Conservation (phyloP, 1,284 basidiomycete species). For the Cutaneotrichosporon dermatis region DNA sequence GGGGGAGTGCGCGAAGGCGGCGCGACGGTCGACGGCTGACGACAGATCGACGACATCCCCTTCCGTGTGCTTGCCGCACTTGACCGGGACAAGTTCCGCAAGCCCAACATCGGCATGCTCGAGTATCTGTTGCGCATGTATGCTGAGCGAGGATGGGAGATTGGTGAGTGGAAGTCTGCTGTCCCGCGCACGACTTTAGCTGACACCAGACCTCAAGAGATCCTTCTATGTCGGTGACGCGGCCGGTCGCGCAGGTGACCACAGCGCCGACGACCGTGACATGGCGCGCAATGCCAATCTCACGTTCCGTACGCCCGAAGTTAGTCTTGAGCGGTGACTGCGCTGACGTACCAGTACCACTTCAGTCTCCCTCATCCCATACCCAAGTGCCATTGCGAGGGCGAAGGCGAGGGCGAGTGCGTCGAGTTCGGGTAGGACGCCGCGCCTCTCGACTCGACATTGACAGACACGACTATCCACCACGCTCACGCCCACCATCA, state of each 20-base stretch:
- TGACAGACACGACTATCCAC: too few relatives aligned
- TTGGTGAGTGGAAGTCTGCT: slow-evolving; percentile 55
- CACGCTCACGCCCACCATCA: too few relatives aligned
- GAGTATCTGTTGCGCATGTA: slow-evolving; percentile 64
- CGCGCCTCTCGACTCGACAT: too few relatives aligned
- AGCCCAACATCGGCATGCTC: slow-evolving; percentile 88
- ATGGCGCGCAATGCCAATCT: slow-evolving; percentile 73
- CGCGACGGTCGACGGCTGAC: neutral
- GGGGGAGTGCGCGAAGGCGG: too few relatives aligned
- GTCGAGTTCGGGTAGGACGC: too few relatives aligned
- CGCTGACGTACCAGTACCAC: neutral
- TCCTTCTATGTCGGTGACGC: slow-evolving; percentile 88
- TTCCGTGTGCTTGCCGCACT: slow-evolving; percentile 72
- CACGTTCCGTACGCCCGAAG: slow-evolving; percentile 66
- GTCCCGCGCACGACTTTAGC: neutral
- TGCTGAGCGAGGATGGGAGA: slow-evolving; percentile 56
- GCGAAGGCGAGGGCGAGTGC: neutral
- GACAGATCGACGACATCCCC: slow-evolving; percentile 53
- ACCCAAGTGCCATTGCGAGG: too few relatives aligned
- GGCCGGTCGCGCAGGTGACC: slow-evolving; percentile 49
- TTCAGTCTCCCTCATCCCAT: neutral
- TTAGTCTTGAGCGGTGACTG: neutral
- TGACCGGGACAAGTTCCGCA: slow-evolving; percentile 63
- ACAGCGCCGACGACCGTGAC: slow-evolving; percentile 61
- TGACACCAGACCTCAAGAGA: slow-evolving; percentile 56